phyloP scores from a whole-genome alignment of 2,329 filamentous ascomycete species.

The Incumbomyces lentus region DNA sequence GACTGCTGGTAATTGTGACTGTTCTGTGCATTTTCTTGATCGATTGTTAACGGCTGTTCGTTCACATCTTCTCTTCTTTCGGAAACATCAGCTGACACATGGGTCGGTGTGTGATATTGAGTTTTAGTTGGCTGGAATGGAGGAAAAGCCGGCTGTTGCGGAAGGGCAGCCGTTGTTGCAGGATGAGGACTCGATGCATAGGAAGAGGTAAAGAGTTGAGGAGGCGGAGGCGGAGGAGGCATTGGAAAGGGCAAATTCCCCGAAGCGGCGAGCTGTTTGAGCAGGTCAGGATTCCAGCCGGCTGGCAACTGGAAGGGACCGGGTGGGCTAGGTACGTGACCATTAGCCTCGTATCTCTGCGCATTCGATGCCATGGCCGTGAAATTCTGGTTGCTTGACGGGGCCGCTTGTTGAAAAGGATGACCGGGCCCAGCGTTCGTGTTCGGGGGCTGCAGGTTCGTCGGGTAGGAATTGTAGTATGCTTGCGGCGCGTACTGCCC shows the following conservation, averaged over 20 bases:
- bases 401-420: not conserved
- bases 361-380: constrained; percentile 13
- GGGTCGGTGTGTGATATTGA: constrained; percentile 10
- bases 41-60: too few relatives aligned
- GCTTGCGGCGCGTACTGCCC: constrained; percentile 1
- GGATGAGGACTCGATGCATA: constrained; percentile 12
- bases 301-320: constrained; percentile 1
- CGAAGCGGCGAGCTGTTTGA: constrained; percentile 1
- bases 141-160: constrained; percentile 5
- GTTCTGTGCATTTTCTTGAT: too few relatives aligned
- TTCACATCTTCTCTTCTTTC: too few relatives aligned
- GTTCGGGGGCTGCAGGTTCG: not conserved
- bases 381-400: not conserved
- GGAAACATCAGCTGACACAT: not conserved
- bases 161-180: constrained; percentile 7
- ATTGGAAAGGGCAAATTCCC: constrained; percentile 12
- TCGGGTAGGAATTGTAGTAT: not conserved
- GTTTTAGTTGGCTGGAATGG: constrained; percentile 14
- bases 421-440: not conserved
- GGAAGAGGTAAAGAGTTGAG: constrained; percentile 12
- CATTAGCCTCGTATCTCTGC: constrained; percentile 22
- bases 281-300: not conserved
- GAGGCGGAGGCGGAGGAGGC: constrained; percentile 19
- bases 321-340: constrained; percentile 23
- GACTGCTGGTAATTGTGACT: too few relatives aligned